Conservation (phyloP, 306 rosid genomes). For the Datisca glomerata region DNA sequence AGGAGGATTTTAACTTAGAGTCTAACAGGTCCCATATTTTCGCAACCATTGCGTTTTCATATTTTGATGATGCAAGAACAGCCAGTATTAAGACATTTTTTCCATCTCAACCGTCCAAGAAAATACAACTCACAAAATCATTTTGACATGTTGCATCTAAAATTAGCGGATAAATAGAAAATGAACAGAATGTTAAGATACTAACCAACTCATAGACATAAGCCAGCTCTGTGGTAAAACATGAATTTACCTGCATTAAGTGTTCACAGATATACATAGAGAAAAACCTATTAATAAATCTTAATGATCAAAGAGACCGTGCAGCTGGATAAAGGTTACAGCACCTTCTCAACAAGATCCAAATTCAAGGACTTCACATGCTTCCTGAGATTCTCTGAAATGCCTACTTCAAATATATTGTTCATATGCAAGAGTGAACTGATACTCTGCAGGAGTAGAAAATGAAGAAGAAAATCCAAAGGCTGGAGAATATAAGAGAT, state of each 20-base stretch:
- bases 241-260: constrained; percentile 53
- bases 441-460: constrained; percentile 37
- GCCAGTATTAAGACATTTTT: no score
- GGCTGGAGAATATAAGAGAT: no score
- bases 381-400: constrained; percentile 76
- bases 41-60: no score
- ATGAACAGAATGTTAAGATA: no score
- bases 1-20: no score
- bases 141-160: no score
- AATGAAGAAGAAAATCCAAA: constrained; percentile 6
- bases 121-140: no score
- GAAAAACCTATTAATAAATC: constrained; percentile 4
- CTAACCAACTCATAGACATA: constrained; percentile 84
- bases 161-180: no score
- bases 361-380: constrained; percentile 49
- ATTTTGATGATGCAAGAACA: no score
- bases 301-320: constrained; percentile 14
- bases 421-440: constrained; percentile 76
- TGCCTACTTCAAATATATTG: constrained; percentile 94
- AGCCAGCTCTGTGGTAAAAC: constrained; percentile 80
- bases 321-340: constrained; percentile 10
- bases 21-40: no score
- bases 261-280: constrained; percentile 3
- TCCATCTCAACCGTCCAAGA: no score
- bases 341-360: constrained; percentile 75